Base-by-base conservation (phyloP, 805 yeast species). In the Lipomyces yamanashiensis region DNA sequence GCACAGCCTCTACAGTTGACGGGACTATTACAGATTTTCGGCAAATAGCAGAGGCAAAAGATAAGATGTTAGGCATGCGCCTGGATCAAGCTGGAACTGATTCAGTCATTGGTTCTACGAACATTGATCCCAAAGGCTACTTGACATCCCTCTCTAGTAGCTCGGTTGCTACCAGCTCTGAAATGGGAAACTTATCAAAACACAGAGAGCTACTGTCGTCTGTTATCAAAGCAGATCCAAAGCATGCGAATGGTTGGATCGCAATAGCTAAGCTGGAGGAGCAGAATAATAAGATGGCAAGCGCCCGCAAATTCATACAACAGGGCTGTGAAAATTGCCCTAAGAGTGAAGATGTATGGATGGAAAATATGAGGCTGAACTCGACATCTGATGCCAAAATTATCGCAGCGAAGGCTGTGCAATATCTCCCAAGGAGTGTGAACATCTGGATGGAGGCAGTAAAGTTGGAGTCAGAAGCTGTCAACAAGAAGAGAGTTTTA, bases 211-310 rank as follows among this genome's bases (percentile, higher is more conserved):
- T 91, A 8, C 79, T 92, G 52, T 78, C 83, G n/a, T 86, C 91
- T 2, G 81, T 89, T 67, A 80, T 96, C 41, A 84, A 83, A 67
- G 77, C 90, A 0, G 88, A 90, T 70, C 97, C 98, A 0, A 75
- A 77, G 48, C 87, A 86, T 62, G 83, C 96, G 0, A 83, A 84
- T 54, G 89, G 88, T 4, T 93, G 97, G 96, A 88, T 93, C 23
- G 90, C 96, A 0, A 84, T 91, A 54, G 96, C 97, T 0, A 76
- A 90, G 53, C 73, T 91, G 9, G 98, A 93, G 72, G 88, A 84
- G 67, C 82, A 81, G 51, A 87, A 87, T 0, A 80, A 81, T 50
- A 85, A 85, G 57, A 78, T 79, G 59, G 76, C 76, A 5, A 75
- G 75, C 13, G 97, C 98, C 0, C 82, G 82, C 58, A 76, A 75